Evolutionary conservation across 2,329 filamentous ascomycete species (phyloP).

Genomic region (Hirsutella minnesotensis): DNA sequence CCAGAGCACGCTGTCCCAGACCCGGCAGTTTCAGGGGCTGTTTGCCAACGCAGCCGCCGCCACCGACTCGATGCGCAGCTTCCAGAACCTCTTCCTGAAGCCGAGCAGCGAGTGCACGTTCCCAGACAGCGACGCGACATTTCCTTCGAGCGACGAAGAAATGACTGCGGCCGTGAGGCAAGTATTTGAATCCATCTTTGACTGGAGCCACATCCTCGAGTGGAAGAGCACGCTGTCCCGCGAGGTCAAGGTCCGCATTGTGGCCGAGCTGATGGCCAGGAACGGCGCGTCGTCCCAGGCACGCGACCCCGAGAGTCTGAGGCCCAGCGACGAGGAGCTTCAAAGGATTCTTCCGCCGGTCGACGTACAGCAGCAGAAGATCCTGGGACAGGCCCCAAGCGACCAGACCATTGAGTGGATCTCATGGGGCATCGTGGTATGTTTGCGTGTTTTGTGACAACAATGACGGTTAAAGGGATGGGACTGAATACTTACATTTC

Average conservation of each 20-base stretch:
- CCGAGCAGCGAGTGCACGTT: slow-evolving; percentile 6
- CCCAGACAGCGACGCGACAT: slow-evolving; percentile 7
- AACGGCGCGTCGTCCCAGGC: neutral
- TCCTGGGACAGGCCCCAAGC: slow-evolving; percentile 9
- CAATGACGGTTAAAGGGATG: neutral
- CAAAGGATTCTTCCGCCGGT: slow-evolving; percentile 5
- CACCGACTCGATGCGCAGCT: slow-evolving; percentile 1
- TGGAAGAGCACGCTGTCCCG: slow-evolving; percentile 9
- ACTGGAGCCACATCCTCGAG: slow-evolving; percentile 12
- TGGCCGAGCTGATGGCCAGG: slow-evolving; percentile 1
- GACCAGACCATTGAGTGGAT: slow-evolving; percentile 12
- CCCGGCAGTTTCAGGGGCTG: neutral
- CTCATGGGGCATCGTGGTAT: slow-evolving; percentile 14
- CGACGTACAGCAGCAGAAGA: slow-evolving; percentile 9
- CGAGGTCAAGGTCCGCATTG: slow-evolving; percentile 4
- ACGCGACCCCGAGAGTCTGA: slow-evolving; percentile 3
- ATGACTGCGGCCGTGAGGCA: slow-evolving; percentile 6
- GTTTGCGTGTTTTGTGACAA: neutral
- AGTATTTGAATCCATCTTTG: slow-evolving; percentile 12
- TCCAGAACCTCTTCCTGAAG: slow-evolving; percentile 7
- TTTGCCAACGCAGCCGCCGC: slow-evolving; percentile 4
- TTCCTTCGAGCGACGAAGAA: slow-evolving; percentile 5
- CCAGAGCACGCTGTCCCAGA: neutral
- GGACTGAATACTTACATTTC: too few species aligned
- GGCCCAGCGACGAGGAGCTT: slow-evolving; percentile 6